phyloP scores from a whole-genome alignment of 495 filamentous ascomycete genomes.

The Lophium mytilinum region DNA sequence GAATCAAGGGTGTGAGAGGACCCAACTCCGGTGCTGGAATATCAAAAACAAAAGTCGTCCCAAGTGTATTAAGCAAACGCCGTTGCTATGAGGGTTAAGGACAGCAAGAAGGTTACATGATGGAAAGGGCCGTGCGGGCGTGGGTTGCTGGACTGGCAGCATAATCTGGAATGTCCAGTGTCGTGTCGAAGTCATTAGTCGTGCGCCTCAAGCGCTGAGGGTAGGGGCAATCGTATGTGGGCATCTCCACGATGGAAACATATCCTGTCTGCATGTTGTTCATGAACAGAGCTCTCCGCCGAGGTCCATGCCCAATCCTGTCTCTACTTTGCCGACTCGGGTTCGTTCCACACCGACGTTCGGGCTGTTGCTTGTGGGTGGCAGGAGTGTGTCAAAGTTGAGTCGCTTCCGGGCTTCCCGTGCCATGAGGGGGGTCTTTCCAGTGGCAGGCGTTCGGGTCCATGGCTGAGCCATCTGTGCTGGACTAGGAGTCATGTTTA shows the following conservation, averaged over 20 bases:
- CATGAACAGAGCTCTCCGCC: constrained; percentile 47
- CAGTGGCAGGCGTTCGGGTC: constrained; percentile 40
- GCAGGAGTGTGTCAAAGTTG: constrained; percentile 59
- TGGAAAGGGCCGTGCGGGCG: neutral
- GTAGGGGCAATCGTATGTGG: neutral
- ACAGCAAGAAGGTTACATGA: neutral
- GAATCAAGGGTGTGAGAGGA: no score
- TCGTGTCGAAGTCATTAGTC: constrained; percentile 1
- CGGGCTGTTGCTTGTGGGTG: constrained; percentile 39
- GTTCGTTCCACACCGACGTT: constrained; percentile 26
- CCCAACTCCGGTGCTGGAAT: no score
- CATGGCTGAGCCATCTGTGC: constrained; percentile 64
- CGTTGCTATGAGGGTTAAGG: neutral
- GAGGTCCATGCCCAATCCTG: constrained; percentile 44
- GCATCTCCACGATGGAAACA: no score
- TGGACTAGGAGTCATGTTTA: constrained; percentile 93
- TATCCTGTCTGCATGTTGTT: neutral
- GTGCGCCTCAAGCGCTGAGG: neutral
- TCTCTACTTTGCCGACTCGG: constrained; percentile 18
- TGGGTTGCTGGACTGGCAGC: neutral
- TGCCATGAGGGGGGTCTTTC: constrained; percentile 51
- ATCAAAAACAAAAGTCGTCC: neutral
- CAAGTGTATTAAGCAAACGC: neutral
- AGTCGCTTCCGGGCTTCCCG: constrained; percentile 52
- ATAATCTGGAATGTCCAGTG: neutral